Evolutionary conservation across 331 rosid species (phyloP), one percentile per base, ranked within the genome.

Genomic region (Malus hybrid): DNA sequence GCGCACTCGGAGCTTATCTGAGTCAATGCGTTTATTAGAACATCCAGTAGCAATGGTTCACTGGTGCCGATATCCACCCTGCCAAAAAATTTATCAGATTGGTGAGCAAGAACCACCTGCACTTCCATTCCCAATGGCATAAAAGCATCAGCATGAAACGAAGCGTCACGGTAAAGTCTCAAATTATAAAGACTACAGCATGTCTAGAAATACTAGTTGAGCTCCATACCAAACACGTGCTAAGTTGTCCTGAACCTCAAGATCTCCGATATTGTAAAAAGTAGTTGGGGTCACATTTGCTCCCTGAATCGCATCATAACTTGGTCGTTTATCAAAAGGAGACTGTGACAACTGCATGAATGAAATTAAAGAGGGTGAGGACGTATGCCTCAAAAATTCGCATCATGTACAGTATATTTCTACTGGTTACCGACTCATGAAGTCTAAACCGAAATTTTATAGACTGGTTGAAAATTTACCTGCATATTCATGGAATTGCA

Each of bases 401-500:
- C 28, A 53, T 44, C 52, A 4, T 44, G 52, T 39, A 39, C 12
- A 2, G 12, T 39, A 30, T 48, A 15, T 30, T 11, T 34, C 10
- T 19, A 12, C 18, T 22, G 19, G n/a, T 33, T 28, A 73, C 7
- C 20, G 34, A 33, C n/a, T 63, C 28, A 44, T 30, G 6, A 48
- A 55, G 32, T 30, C 65, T 19, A 63, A 6, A 39, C 62, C 22
- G 19, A 68, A 32, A 39, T 50, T 26, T 46, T 66, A 3, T 22
- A 68, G 77, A 58, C 73, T 65, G 29, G 48, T 19, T 52, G 52
- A 52, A 79, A 75, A 30, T 78, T 77, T 79, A 91, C 98, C 81
- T 94, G 97, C 97, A 94, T 94, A 77, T 94, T 91, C 97, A 90
- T 86, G 75, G 98, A 81, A 85, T 93, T 91, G 87, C 94, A 89